Base-by-base conservation (phyloP, 257 asterid genomes). In the Solanum piurae region DNA sequence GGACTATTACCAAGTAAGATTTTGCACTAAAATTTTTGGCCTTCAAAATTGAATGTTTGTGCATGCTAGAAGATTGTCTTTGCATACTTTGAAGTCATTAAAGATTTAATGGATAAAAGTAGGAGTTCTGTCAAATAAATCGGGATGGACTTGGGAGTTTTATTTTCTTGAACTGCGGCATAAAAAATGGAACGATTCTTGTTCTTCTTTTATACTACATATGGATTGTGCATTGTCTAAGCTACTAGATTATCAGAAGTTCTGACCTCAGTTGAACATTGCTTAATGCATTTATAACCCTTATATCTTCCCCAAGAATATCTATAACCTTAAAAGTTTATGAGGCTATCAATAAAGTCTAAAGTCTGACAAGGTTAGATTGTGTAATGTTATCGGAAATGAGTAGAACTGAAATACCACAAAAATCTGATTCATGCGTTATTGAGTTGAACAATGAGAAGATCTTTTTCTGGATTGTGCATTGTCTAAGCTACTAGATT, bases 1-100 rank as follows among this genome's bases (percentile, higher is more conserved):
- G 99, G 88, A 96, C 99, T 88, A 97, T 97, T 92, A 97, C 99
- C 92, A 97, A 93, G 99, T 97, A 90, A 90, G 97, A 55, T 77
- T 84, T 74, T 80, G 85, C 20, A 29, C 69, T 3, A 29, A 80
- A 75, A 27, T 4, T 5, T 44, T 80, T 27, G 3, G 25, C 11
- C 29, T 16, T 44, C 27, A 46, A 80, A 34, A 46, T 80, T 46
- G 68, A 29, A 29, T 46, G 69, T 38, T 80, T 80, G 13, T 80
- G 55, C 29, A 80, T 44, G 69, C 69, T 79, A 29, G 40, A 12
- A 44, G 62, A 80, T 80, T 46, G 85, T 46, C 68, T 46, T 46
- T 49, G 40, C 68, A 80, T 80, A 46, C 42, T 16, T 31, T 80
- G 14, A 29, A 80, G 37, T 18, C 68, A 46, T 46, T 46, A 46